Evolutionary conservation across 2,329 filamentous ascomycete species (phyloP).

Genomic region (Paracorniculantispora psalliotae): DNA sequence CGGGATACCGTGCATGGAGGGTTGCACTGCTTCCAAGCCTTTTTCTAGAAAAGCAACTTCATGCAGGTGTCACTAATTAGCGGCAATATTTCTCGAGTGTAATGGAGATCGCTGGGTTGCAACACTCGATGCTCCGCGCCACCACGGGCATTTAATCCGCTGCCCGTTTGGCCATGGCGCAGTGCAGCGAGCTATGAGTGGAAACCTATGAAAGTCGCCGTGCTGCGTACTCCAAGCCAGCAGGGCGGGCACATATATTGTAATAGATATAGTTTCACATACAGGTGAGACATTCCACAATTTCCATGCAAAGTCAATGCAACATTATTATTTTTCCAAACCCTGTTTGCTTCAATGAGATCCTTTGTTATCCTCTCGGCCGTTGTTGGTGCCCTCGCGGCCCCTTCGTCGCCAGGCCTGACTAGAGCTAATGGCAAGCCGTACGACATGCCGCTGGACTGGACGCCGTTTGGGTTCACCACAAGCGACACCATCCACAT

Average conservation of each 20-base stretch:
- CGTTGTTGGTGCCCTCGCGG: background rate
- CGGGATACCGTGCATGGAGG: background rate
- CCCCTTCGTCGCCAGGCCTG: background rate
- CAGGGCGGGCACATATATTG: background rate
- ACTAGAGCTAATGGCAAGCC: background rate
- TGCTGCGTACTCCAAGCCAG: background rate
- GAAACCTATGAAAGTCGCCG: no score
- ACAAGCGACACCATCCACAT: slow-evolving; percentile 9
- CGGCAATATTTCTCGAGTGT: background rate
- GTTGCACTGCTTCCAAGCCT: slow-evolving; percentile 5
- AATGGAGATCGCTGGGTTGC: background rate
- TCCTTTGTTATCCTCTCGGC: background rate
- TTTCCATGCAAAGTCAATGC: background rate
- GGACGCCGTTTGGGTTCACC: slow-evolving; percentile 15
- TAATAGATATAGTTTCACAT: background rate
- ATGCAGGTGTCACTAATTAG: background rate
- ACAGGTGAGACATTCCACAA: background rate
- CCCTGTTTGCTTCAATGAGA: background rate
- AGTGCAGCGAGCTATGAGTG: background rate
- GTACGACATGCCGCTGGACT: slow-evolving; percentile 17
- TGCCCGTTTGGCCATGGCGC: background rate
- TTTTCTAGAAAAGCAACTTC: background rate
- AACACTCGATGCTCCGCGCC: background rate
- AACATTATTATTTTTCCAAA: background rate
- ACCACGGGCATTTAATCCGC: background rate